Evolutionary conservation across 495 filamentous ascomycete species (phyloP).

Genomic region (Annulohypoxylon maeteangense): DNA sequence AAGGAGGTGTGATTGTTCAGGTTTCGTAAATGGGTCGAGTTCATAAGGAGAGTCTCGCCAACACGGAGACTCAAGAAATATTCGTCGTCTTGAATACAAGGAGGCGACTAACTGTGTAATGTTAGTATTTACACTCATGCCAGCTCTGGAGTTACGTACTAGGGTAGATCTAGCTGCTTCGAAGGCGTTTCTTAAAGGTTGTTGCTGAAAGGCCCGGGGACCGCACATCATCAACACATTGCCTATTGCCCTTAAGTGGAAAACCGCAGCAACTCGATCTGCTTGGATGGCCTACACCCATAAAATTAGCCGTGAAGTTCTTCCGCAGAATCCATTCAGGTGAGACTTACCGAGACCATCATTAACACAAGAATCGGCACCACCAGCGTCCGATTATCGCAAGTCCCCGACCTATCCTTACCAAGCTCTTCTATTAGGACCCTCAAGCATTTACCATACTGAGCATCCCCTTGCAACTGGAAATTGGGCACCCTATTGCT

Average conservation of each 20-base stretch:
- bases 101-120: conserved; percentile 28
- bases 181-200: conserved; percentile 40
- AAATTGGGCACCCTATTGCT: conserved; percentile 28
- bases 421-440: conserved; percentile 35
- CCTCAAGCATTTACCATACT: conserved; percentile 37
- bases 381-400: conserved; percentile 26
- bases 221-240: conserved; percentile 39
- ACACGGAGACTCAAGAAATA: conserved; percentile 31
- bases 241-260: conserved; percentile 36
- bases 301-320: not conserved
- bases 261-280: conserved; percentile 31
- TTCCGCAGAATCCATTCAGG: not conserved
- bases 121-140: not conserved
- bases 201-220: conserved; percentile 35
- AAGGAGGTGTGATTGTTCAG: conserved; percentile 33
- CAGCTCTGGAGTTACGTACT: not conserved
- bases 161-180: conserved; percentile 40
- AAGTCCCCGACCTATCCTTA: conserved; percentile 8
- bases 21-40: conserved; percentile 25
- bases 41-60: conserved; percentile 39
- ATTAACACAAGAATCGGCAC: conserved; percentile 42
- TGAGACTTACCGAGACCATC: conserved; percentile 39
- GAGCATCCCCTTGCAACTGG: conserved; percentile 28
- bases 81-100: conserved; percentile 29
- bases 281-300: conserved; percentile 30